Evolutionary conservation across 768 basidiomycete genomes (phyloP), one percentile per base, ranked within the genome.

Genomic region (Agrocybe pediades): DNA sequence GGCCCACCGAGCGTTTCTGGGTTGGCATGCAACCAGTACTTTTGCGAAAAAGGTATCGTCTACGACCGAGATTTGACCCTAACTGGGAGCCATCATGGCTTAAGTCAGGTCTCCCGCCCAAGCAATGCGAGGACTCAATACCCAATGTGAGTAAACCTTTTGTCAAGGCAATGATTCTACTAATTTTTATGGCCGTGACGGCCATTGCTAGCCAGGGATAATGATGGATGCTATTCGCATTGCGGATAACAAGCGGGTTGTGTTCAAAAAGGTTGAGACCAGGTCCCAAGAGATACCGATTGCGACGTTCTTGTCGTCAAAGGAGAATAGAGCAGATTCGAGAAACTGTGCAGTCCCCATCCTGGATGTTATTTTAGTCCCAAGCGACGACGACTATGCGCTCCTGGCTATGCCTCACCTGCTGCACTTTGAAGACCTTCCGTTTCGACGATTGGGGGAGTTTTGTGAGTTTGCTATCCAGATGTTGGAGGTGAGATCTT

Each of bases 341-440:
- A 27, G 55, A 29, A 54, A 54, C 30, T 47, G 46, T 20, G 25
- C 44, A 24, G 52, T 60, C 15, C 55, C 55, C 2, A 53, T 60
- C 16, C 27, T 56, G 36, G 55, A 60, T 39, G 52, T 56, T 13
- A 40, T 60, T 3, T 40, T 50, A 17, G 15, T 50, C 17, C 59
- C 59, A 9, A 41, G 25, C 13, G 51, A 48, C 30, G 52, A 54
- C 30, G 43, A 44, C 2, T 30, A 46, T 15, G 55, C 52, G 3
- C 21, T 60, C 2, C 7, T 54, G 40, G 55, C 57, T 29, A 56
- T 60, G 51, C 59, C 59, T 15, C 41, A 45, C 3, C 33, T 56
- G 3, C 26, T 54, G 17, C 46, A 21, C 1, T 50, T 54, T 25
- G 5, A 39, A 6, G 11, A 26, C 9, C 24, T 60, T 9, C 59